phyloP scores from a whole-genome alignment of 2,329 filamentous ascomycete species.

The Chrysoporthe puriensis region DNA sequence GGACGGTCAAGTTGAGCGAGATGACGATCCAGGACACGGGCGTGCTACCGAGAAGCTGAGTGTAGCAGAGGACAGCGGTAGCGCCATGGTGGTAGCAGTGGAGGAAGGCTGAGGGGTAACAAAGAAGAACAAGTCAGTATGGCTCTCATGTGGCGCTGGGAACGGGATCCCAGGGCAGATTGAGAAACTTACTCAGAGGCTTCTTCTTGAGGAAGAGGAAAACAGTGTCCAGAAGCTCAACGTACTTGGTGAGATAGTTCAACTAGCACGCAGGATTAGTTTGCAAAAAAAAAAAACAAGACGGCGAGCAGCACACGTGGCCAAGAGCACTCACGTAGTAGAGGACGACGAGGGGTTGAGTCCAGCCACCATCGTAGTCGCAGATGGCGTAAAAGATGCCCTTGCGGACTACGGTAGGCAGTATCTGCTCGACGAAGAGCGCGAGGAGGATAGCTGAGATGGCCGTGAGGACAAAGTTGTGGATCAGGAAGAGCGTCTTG shows the following conservation, averaged over 20 bases:
- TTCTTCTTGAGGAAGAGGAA: slow-evolving; percentile 99
- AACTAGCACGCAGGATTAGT: slow-evolving; percentile 62
- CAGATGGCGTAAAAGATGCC: slow-evolving; percentile 93
- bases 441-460: slow-evolving; percentile 81
- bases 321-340: slow-evolving; percentile 78
- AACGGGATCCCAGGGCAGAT: background rate
- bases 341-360: slow-evolving; percentile 85
- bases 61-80: slow-evolving; percentile 96
- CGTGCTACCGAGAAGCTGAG: slow-evolving; percentile 89
- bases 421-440: slow-evolving; percentile 88
- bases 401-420: slow-evolving; percentile 77
- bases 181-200: slow-evolving; percentile 70
- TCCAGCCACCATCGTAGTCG: slow-evolving; percentile 82
- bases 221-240: slow-evolving; percentile 92
- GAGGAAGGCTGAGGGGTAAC: slow-evolving; percentile 71
- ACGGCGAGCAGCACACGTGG: background rate
- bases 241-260: slow-evolving; percentile 98
- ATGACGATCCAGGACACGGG: slow-evolving; percentile 96
- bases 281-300: background rate
- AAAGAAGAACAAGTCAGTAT: slow-evolving; percentile 36
- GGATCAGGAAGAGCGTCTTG: slow-evolving; percentile 87
- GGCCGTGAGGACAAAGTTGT: slow-evolving; percentile 91
- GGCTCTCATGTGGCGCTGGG: background rate
- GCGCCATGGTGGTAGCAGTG: slow-evolving; percentile 99
- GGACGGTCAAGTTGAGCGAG: slow-evolving; percentile 87